A percentile compares a stretch with the other conserved stretches of the same genome.
phyloP scores from a whole-genome alignment of 805 yeast species.

The Candida nemodendra region DNA sequence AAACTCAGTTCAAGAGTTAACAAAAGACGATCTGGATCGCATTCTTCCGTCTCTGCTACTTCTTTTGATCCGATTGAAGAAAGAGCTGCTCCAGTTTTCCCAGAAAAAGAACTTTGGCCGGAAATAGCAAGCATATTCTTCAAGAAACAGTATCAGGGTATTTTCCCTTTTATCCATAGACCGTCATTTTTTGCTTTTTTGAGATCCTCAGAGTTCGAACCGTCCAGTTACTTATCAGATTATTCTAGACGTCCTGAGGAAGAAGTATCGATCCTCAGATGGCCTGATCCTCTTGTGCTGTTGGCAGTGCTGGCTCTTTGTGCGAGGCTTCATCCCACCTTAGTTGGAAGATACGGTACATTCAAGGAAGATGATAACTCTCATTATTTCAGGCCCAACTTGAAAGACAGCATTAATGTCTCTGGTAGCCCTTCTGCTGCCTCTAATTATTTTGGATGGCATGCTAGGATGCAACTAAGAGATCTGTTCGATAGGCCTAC shows the following conservation, averaged over 20 bases:
- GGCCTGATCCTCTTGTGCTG: conserved; percentile 31
- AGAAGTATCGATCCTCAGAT: conserved; percentile 6
- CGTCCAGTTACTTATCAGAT: conserved; percentile 11
- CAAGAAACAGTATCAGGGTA: conserved; percentile 15
- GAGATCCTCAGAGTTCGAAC: conserved; percentile 10
- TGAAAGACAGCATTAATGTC: conserved; percentile 3
- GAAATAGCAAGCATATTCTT: conserved; percentile 13
- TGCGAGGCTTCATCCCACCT: conserved; percentile 34
- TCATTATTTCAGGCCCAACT: conserved; percentile 27
- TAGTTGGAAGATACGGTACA: conserved; percentile 33
- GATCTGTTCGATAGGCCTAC: conserved; percentile 39
- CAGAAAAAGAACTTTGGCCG: conserved; percentile 13
- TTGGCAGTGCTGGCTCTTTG: conserved; percentile 38
- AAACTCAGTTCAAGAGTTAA: too few relatives aligned
- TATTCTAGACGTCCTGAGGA: conserved; percentile 7
- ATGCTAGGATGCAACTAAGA: conserved; percentile 33
- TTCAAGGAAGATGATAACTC: conserved; percentile 32
- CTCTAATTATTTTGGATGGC: conserved; percentile 40
- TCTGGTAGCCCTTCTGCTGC: conserved; percentile 30
- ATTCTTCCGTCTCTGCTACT: too few relatives aligned
- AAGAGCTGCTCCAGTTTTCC: conserved; percentile 7
- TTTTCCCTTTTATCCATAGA: conserved; percentile 14
- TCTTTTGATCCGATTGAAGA: too few relatives aligned
- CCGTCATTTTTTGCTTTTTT: conserved; percentile 13
- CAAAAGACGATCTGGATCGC: too few relatives aligned